Percentiles rank a stretch among this genome's conserved stretches.
These are phyloP conservation scores for Sphaerulina vaccinii DNA, from an alignment of 2,329 filamentous ascomycete genomes.

Conservation along the genomic window DNA sequence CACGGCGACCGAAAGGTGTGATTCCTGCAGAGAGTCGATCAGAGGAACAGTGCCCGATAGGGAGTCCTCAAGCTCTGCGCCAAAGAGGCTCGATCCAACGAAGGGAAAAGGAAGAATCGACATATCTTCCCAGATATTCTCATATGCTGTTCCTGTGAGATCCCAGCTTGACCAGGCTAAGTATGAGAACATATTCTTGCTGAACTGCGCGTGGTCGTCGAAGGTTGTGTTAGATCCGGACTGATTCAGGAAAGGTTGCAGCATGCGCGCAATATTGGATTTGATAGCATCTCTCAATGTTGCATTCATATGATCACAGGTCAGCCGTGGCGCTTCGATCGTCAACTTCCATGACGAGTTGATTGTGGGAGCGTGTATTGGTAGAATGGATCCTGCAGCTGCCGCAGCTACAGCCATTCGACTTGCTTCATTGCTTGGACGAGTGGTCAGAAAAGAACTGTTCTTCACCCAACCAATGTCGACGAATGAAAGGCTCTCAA, in stretches of 20 bases:
- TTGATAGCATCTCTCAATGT: too few relatives aligned
- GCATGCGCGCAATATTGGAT: too few relatives aligned
- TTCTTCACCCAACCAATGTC: too few relatives aligned
- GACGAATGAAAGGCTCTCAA: conserved; percentile 4
- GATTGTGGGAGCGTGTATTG: conserved; percentile 6
- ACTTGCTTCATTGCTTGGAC: conserved; percentile 1
- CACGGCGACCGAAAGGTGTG: background rate
- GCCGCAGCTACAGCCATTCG: conserved; percentile 1
- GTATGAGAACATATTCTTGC: background rate
- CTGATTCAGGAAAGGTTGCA: too few relatives aligned
- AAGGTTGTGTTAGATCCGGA: too few relatives aligned
- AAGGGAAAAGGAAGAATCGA: background rate
- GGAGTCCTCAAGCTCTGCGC: background rate
- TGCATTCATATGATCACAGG: conserved; percentile 1
- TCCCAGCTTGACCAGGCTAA: background rate
- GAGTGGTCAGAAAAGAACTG: background rate
- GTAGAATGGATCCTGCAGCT: conserved; percentile 3
- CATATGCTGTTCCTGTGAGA: background rate
- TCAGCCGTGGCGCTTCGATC: conserved; percentile 2
- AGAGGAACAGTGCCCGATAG: background rate
- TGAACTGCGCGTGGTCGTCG: too few relatives aligned
- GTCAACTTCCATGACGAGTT: conserved; percentile 12
- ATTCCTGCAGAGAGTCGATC: background rate
- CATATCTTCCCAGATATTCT: too few relatives aligned
- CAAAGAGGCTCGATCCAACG: background rate